Evolutionary conservation across 75 land plant genomes (phyloP).

Genomic region (Cryptomeria japonica): DNA sequence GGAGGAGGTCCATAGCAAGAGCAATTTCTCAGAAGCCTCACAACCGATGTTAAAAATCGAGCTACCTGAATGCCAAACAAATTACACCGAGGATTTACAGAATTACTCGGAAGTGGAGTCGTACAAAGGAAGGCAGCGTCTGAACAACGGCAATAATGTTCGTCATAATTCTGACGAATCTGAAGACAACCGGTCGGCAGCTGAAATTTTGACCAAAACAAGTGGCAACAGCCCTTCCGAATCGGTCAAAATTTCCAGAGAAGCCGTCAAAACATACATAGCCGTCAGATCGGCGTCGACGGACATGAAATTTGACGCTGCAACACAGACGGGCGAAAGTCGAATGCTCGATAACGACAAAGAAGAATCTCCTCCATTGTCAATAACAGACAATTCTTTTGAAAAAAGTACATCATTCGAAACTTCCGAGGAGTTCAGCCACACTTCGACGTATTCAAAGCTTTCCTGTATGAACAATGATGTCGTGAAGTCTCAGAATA

Average conservation of each 20-base stretch:
- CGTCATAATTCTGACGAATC: not conserved
- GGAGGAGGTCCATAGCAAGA: not conserved
- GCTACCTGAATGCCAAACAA: not conserved
- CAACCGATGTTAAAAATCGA: not conserved
- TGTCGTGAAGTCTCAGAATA: not conserved
- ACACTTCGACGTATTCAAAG: not conserved
- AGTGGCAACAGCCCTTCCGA: not conserved
- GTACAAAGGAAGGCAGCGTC: not conserved
- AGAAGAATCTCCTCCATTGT: not conserved
- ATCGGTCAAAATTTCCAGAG: not conserved
- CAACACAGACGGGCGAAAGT: constrained; percentile 6
- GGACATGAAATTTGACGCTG: not conserved
- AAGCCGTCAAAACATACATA: not conserved
- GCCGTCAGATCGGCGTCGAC: not conserved
- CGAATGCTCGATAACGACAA: not conserved
- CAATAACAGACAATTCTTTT: not conserved
- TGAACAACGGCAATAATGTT: not conserved
- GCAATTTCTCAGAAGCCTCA: not conserved
- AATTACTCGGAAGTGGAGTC: not conserved
- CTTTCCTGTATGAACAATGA: not conserved
- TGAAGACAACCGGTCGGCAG: not conserved
- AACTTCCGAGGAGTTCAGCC: not conserved
- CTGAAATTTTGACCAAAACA: not conserved
- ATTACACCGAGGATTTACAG: not conserved
- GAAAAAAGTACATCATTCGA: not conserved